These are phyloP conservation scores for Echeveria elegans DNA, from an alignment of 164 flowering plant species.

Conservation along the genomic window DNA sequence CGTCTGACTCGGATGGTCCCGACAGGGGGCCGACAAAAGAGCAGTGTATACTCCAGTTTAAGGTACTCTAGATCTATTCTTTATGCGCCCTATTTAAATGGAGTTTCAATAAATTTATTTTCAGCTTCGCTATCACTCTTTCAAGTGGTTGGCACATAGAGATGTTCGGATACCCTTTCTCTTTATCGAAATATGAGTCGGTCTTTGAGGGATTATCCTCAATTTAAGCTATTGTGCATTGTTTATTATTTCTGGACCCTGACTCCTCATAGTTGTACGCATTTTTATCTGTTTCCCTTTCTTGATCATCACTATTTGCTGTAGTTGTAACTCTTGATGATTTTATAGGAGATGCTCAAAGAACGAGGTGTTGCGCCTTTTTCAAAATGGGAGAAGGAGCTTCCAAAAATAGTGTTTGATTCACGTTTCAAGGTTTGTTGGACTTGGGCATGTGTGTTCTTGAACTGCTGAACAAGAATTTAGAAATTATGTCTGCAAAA, in stretches of 20 bases:
- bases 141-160: too few relatives aligned
- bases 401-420: constrained; percentile 93
- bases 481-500: constrained; percentile 18
- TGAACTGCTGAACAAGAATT: constrained; percentile 36
- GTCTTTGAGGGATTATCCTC: too few relatives aligned
- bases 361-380: constrained; percentile 97
- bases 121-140: too few relatives aligned
- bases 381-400: constrained; percentile 99
- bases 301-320: neutral
- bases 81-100: too few relatives aligned
- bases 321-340: neutral
- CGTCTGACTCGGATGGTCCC: constrained; percentile 91
- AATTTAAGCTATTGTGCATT: too few relatives aligned
- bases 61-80: constrained; percentile 44
- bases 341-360: constrained; percentile 89
- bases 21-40: constrained; percentile 84
- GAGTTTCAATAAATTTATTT: too few relatives aligned
- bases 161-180: too few relatives aligned
- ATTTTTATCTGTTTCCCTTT: too few relatives aligned
- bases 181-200: too few relatives aligned
- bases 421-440: constrained; percentile 93
- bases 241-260: too few relatives aligned
- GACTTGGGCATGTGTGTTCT: too few relatives aligned
- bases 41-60: constrained; percentile 73
- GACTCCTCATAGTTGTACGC: too few relatives aligned